A percentile compares a stretch with the other conserved stretches of the same genome.
These are phyloP conservation scores for Hypocreales sp. DNA, from an alignment of 2,329 filamentous ascomycete genomes.

Conservation along the genomic window DNA sequence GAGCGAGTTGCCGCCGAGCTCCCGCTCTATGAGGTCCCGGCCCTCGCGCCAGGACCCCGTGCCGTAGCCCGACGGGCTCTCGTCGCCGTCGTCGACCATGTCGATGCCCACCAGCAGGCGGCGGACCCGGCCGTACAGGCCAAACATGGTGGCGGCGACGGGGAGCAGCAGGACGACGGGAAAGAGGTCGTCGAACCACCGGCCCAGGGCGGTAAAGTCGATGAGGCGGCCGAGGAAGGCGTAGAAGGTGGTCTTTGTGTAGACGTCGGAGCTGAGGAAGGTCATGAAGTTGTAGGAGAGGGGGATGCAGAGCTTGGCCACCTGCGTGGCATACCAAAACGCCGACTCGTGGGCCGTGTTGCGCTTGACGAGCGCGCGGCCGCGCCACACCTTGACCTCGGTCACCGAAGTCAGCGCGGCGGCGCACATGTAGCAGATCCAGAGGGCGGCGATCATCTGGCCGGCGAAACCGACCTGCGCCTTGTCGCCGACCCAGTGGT, in stretches of 20 bases:
- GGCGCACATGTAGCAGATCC: conserved; percentile 93
- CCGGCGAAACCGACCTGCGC: conserved; percentile 74
- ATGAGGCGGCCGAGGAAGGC: conserved; percentile 71
- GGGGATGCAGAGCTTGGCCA: conserved; percentile 83
- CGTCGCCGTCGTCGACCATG: conserved; percentile 59
- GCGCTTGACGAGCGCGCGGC: conserved; percentile 73
- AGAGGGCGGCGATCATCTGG: conserved; percentile 68
- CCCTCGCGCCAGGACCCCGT: conserved; percentile 85
- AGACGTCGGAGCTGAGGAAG: conserved; percentile 60
- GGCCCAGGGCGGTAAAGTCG: conserved; percentile 66
- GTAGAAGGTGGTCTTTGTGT: conserved; percentile 71
- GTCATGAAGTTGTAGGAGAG: conserved; percentile 95
- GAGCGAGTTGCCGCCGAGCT: conserved; percentile 51
- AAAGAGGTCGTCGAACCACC: conserved; percentile 77
- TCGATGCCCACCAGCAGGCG: conserved; percentile 64
- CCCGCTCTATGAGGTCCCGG: conserved; percentile 75
- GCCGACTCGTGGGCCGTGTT: conserved; percentile 89
- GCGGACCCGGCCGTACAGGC: conserved; percentile 71
- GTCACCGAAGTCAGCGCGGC: conserved; percentile 78
- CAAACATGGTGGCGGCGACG: conserved; percentile 73
- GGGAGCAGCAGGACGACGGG: conserved; percentile 78
- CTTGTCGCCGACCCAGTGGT: conserved; percentile 55
- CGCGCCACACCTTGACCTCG: conserved; percentile 95
- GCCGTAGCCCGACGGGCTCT: conserved; percentile 50
- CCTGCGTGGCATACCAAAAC: conserved; percentile 89